These are phyloP conservation scores for Heritiera littoralis DNA, from an alignment of 345 rosid genomes.

Conservation along the genomic window DNA sequence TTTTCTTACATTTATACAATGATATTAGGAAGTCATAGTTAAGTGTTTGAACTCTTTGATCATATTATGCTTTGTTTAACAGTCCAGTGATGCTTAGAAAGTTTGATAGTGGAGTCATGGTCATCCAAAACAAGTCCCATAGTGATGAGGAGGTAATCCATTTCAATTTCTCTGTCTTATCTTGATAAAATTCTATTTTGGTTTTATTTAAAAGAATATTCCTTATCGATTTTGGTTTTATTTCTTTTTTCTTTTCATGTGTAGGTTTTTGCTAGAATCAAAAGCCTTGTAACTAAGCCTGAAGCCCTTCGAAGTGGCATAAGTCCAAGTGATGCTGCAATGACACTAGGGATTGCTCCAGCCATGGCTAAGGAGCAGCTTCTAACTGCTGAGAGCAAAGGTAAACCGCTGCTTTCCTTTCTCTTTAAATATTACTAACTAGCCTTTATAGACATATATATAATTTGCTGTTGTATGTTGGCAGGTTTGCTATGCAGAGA, in stretches of 20 bases:
- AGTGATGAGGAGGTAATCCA: slow-evolving; percentile 85
- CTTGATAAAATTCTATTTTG: background rate
- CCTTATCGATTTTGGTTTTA: background rate
- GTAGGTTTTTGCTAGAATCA: slow-evolving; percentile 79
- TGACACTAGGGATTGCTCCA: slow-evolving; percentile 88
- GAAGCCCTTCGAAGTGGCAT: slow-evolving; percentile 69
- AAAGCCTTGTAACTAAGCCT: slow-evolving; percentile 59
- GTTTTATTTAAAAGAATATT: background rate
- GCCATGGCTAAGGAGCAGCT: slow-evolving; percentile 99
- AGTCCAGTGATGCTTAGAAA: slow-evolving; percentile 98
- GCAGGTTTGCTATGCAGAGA: slow-evolving; percentile 93
- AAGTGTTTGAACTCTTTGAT: slow-evolving; percentile 22
- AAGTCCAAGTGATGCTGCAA: slow-evolving; percentile 92
- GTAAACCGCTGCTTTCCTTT: slow-evolving; percentile 35
- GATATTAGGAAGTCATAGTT: slow-evolving; percentile 8
- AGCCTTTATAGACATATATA: slow-evolving; percentile 14
- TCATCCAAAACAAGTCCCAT: slow-evolving; percentile 89
- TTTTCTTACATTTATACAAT: background rate
- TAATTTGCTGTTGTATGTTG: slow-evolving; percentile 25
- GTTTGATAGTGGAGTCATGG: slow-evolving; percentile 97
- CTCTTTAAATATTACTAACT: slow-evolving; percentile 8
- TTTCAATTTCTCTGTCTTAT: slow-evolving; percentile 21
- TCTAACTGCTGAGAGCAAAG: slow-evolving; percentile 85
- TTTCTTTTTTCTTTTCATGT: background rate
- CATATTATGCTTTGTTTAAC: slow-evolving; percentile 37